A percentile compares a stretch with the other conserved stretches of the same genome.
phyloP scores from a whole-genome alignment of 768 basidiomycete genomes.

The Termitomyces sp. region DNA sequence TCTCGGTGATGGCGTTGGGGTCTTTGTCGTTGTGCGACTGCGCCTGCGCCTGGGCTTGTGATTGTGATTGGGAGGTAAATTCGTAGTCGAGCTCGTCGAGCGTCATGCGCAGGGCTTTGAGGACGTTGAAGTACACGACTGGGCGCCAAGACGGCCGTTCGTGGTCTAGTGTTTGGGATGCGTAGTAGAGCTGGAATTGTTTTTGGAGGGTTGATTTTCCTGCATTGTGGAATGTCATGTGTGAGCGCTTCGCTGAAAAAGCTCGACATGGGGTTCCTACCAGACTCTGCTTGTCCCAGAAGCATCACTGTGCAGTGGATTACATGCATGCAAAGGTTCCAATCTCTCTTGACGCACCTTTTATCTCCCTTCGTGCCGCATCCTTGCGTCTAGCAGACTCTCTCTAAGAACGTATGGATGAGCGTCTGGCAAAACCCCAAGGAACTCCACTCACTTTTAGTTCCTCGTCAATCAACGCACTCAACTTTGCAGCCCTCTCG shows the following conservation, averaged over 20 bases:
- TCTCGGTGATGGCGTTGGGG: constrained; percentile 13
- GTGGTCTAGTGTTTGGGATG: constrained; percentile 59
- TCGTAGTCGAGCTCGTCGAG: constrained; percentile 66
- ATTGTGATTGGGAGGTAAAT: too few relatives aligned
- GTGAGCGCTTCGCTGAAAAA: background rate
- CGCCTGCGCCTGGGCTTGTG: constrained; percentile 3
- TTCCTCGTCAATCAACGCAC: constrained; percentile 51
- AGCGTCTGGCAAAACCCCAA: background rate
- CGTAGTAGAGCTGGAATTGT: constrained; percentile 79
- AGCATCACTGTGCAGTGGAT: constrained; percentile 47
- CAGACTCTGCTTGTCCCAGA: constrained; percentile 73
- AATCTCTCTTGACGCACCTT: constrained; percentile 31
- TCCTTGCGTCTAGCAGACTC: constrained; percentile 43
- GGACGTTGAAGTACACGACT: constrained; percentile 78
- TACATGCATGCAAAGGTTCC: background rate
- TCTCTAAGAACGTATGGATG: constrained; percentile 28
- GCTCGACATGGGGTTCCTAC: constrained; percentile 16
- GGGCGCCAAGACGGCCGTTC: constrained; percentile 75
- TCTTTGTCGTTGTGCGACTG: constrained; percentile 5
- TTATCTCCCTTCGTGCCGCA: constrained; percentile 33
- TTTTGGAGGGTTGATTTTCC: constrained; percentile 84
- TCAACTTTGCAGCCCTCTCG: constrained; percentile 38
- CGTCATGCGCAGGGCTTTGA: constrained; percentile 72
- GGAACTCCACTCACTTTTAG: constrained; percentile 33
- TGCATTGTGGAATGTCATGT: background rate